Conservation (phyloP, 2,329 filamentous ascomycete genomes). For the Trichophyton simii region DNA sequence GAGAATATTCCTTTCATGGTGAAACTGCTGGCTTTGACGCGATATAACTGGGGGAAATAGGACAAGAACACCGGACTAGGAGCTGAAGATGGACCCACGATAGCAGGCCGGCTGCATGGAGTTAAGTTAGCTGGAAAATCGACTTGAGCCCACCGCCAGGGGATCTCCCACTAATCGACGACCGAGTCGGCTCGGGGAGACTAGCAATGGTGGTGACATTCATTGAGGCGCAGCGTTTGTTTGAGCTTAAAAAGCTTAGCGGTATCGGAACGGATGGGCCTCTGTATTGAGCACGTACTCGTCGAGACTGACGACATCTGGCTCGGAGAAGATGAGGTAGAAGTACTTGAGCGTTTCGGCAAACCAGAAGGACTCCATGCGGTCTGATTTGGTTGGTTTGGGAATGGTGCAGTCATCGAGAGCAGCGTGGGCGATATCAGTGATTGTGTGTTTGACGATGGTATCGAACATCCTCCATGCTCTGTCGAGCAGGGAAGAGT, state of each 20-base stretch:
- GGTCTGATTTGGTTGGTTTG: conserved; percentile 30
- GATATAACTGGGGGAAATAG: background rate
- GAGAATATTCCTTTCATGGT: background rate
- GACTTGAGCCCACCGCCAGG: background rate
- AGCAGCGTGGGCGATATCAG: conserved; percentile 54
- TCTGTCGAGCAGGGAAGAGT: conserved; percentile 59
- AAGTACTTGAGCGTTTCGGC: conserved; percentile 90
- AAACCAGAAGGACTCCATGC: conserved; percentile 84
- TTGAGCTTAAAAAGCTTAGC: background rate
- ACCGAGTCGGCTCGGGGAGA: background rate
- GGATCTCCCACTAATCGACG: background rate
- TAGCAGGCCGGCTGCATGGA: background rate
- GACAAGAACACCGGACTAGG: background rate
- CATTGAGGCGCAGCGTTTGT: background rate
- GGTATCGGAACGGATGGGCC: conserved; percentile 38
- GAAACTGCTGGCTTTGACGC: background rate
- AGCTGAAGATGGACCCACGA: background rate
- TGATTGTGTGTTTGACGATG: conserved; percentile 53
- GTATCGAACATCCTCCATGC: conserved; percentile 77
- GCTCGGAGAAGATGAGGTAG: conserved; percentile 64
- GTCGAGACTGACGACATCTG: conserved; percentile 52
- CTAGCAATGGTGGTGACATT: background rate
- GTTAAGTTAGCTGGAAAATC: background rate
- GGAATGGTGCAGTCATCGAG: conserved; percentile 15
- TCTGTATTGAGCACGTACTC: conserved; percentile 53